Conservation (phyloP, 352 stramenopile species). For the Phytophthora colocasiae region DNA sequence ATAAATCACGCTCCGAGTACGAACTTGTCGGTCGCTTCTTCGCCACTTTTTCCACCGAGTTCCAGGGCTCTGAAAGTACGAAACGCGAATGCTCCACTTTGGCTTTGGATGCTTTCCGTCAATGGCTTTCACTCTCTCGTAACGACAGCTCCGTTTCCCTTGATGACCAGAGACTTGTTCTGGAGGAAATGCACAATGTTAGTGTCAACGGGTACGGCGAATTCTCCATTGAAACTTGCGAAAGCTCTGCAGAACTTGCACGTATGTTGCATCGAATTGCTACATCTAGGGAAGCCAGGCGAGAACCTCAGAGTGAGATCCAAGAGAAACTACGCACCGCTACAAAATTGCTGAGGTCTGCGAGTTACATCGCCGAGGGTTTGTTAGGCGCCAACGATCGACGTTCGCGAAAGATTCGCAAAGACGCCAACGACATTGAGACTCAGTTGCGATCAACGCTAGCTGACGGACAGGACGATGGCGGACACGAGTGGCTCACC, state of each 20-base stretch:
- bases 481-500: slow-evolving; percentile 60
- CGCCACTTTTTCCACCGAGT: slow-evolving; percentile 63
- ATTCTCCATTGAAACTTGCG: slow-evolving; percentile 66
- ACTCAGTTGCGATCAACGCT: slow-evolving; percentile 35
- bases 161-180: slow-evolving; percentile 47
- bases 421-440: slow-evolving; percentile 54
- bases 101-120: slow-evolving; percentile 64
- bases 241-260: slow-evolving; percentile 49
- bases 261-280: slow-evolving; percentile 45
- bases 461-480: slow-evolving; percentile 37
- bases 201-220: slow-evolving; percentile 65
- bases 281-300: slow-evolving; percentile 19
- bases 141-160: slow-evolving; percentile 24
- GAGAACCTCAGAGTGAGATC: slow-evolving; percentile 10
- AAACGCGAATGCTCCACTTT: slow-evolving; percentile 65
- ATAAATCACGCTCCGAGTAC: slow-evolving; percentile 33
- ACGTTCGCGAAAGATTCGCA: slow-evolving; percentile 47
- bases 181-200: slow-evolving; percentile 49
- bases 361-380: slow-evolving; percentile 61
- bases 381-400: slow-evolving; percentile 65
- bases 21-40: slow-evolving; percentile 63
- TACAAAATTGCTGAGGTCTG: slow-evolving; percentile 41
- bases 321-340: slow-evolving; percentile 43
- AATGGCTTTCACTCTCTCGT: slow-evolving; percentile 42
- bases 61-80: slow-evolving; percentile 55